A percentile compares a stretch with the other conserved stretches of the same genome.
Evolutionary conservation across 2,329 filamentous ascomycete species (phyloP).

Genomic region (Pyricularia pennisetigena): DNA sequence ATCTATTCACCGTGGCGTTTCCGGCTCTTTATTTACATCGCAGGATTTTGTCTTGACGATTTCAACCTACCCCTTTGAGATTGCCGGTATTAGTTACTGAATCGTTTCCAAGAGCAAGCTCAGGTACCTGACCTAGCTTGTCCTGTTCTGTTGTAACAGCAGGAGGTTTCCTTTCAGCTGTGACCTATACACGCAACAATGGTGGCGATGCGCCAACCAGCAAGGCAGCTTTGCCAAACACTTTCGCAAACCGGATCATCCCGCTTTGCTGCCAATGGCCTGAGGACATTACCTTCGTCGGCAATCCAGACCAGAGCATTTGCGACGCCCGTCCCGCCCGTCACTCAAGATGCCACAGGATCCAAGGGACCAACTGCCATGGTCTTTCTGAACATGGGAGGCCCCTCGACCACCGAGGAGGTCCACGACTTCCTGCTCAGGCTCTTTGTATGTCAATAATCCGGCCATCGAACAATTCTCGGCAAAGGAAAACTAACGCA

Average conservation of each 20-base stretch:
- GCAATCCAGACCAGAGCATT: slow-evolving; percentile 24
- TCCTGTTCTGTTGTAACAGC: not conserved
- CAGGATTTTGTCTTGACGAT: not conserved
- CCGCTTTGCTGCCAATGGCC: slow-evolving; percentile 18
- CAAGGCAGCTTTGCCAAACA: slow-evolving; percentile 24
- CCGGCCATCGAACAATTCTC: slow-evolving; percentile 4
- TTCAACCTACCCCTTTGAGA: not conserved
- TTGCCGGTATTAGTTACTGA: not conserved
- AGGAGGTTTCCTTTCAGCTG: not conserved
- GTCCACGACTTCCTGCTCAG: slow-evolving; percentile 84
- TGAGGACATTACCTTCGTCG: not conserved
- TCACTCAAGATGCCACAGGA: slow-evolving; percentile 65
- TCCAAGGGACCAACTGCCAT: slow-evolving; percentile 83
- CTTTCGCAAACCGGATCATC: slow-evolving; percentile 15
- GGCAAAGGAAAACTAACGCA: not conserved
- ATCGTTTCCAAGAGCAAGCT: not conserved
- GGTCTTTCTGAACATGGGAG: slow-evolving; percentile 99
- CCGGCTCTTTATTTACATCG: not conserved
- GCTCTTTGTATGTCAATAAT: slow-evolving; percentile 62
- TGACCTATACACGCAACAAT: slow-evolving; percentile 16
- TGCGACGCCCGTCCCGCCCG: slow-evolving; percentile 61
- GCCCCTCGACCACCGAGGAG: slow-evolving; percentile 78
- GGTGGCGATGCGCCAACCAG: slow-evolving; percentile 27
- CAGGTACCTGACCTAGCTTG: not conserved
- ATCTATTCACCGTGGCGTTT: not conserved